Evolutionary conservation across 129 eudicot genomes (phyloP).

Genomic region (Arctium minus): DNA sequence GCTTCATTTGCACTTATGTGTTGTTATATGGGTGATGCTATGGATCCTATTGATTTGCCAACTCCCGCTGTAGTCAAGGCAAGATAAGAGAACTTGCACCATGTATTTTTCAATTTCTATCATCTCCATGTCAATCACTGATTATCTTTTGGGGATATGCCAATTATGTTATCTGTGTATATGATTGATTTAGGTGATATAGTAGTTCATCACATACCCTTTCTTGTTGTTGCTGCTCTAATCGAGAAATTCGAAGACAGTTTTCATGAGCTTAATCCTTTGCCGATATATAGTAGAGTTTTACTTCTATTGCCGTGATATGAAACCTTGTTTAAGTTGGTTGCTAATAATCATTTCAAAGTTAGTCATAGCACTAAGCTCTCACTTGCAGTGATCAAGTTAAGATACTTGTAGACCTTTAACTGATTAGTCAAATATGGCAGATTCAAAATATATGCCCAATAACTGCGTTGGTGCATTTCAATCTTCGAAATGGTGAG

Average conservation of each 20-base stretch:
- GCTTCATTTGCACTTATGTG: constrained; percentile 88
- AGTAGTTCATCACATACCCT: background rate
- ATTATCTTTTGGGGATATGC: background rate
- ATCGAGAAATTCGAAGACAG: background rate
- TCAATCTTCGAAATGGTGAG: no score
- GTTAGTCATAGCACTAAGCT: no score
- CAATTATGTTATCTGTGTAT: background rate
- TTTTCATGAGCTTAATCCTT: background rate
- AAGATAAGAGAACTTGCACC: constrained; percentile 10
- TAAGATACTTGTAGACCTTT: background rate
- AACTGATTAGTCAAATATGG: no score
- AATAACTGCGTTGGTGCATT: no score
- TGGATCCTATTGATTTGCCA: constrained; percentile 93
- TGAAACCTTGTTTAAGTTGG: background rate
- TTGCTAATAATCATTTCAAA: background rate
- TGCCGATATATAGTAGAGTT: background rate
- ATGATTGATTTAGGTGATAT: background rate
- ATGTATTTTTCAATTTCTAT: background rate
- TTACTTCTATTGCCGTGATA: background rate
- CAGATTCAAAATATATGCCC: no score
- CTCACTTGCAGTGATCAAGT: background rate
- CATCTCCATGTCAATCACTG: background rate
- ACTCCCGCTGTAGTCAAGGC: constrained; percentile 86
- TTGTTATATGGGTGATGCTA: constrained; percentile 92
- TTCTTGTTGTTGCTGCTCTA: background rate